Conservation (phyloP, 2,329 filamentous ascomycete genomes). For the Teratosphaeria destructans region DNA sequence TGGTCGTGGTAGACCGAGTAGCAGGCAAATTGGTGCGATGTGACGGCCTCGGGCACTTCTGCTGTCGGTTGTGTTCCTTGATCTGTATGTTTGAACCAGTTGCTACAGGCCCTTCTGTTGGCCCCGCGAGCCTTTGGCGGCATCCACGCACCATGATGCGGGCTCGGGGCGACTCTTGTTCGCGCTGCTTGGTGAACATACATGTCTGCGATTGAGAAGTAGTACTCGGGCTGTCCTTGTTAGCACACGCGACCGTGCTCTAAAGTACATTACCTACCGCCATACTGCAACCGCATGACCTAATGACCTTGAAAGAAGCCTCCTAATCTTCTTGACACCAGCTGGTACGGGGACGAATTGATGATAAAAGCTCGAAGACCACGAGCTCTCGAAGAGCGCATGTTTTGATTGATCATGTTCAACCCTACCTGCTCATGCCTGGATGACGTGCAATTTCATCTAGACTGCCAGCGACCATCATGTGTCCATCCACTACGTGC, state of each 20-base stretch:
- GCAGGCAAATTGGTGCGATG: neutral
- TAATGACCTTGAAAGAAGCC: neutral
- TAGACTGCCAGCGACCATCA: neutral
- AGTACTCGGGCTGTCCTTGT: conserved; percentile 2
- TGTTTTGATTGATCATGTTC: neutral
- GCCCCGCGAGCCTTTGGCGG: conserved; percentile 1
- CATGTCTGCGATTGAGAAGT: conserved; percentile 2
- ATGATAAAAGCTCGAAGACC: neutral
- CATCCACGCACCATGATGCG: conserved; percentile 1
- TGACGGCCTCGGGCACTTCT: neutral
- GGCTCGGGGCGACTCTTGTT: neutral
- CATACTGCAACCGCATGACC: neutral
- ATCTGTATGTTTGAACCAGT: neutral
- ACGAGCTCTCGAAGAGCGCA: neutral
- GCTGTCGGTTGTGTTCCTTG: neutral
- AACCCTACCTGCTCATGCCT: neutral
- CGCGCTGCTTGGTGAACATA: neutral
- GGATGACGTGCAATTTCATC: neutral
- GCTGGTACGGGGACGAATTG: neutral
- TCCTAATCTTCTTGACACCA: neutral
- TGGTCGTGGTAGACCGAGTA: conserved; percentile 10
- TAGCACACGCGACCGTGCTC: neutral
- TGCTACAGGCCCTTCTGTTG: neutral
- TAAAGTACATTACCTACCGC: neutral
- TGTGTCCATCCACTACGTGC: neutral